Evolutionary conservation across 1,284 basidiomycete species (phyloP).

Genomic region (Leccinum pachyderme): DNA sequence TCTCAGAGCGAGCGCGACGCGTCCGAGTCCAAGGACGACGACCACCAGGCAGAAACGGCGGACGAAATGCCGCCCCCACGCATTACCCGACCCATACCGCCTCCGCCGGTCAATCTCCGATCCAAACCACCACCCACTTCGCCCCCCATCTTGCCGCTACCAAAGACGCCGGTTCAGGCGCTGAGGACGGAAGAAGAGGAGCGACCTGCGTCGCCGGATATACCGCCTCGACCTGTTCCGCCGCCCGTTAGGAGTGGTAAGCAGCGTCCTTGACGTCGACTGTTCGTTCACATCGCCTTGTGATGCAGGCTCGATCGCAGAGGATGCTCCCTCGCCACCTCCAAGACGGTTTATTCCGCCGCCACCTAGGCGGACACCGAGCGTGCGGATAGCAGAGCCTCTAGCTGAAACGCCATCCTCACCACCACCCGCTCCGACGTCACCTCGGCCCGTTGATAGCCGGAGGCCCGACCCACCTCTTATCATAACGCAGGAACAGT

Average conservation of each 20-base stretch:
- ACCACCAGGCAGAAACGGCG: constrained; percentile 10
- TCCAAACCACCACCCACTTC: constrained; percentile 30
- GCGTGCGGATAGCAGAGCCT: constrained; percentile 13
- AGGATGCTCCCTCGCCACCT: constrained; percentile 11
- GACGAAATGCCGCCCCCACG: constrained; percentile 34
- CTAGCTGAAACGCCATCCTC: constrained; percentile 11
- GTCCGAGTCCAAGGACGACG: constrained; percentile 1
- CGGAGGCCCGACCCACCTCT: constrained; percentile 22
- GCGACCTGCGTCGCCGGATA: constrained; percentile 28
- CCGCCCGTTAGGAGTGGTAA: constrained; percentile 30
- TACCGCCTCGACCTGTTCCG: constrained; percentile 29
- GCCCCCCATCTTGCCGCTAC: constrained; percentile 17
- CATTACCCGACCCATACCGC: constrained; percentile 32
- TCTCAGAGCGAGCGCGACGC: constrained; percentile 1
- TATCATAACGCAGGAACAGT: constrained; percentile 18
- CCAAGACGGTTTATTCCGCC: constrained; percentile 19
- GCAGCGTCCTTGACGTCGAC: neutral
- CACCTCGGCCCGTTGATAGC: constrained; percentile 11
- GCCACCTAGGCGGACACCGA: constrained; percentile 23
- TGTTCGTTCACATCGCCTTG: constrained; percentile 5
- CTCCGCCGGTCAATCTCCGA: constrained; percentile 25
- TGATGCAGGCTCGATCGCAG: constrained; percentile 13
- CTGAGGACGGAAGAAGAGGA: constrained; percentile 26
- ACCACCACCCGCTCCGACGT: constrained; percentile 19
- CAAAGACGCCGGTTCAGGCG: constrained; percentile 14